Evolutionary conservation across 1,139 yeast genomes (phyloP), one percentile per base, ranked within the genome.

Genomic region (Candida sanyaensis): DNA sequence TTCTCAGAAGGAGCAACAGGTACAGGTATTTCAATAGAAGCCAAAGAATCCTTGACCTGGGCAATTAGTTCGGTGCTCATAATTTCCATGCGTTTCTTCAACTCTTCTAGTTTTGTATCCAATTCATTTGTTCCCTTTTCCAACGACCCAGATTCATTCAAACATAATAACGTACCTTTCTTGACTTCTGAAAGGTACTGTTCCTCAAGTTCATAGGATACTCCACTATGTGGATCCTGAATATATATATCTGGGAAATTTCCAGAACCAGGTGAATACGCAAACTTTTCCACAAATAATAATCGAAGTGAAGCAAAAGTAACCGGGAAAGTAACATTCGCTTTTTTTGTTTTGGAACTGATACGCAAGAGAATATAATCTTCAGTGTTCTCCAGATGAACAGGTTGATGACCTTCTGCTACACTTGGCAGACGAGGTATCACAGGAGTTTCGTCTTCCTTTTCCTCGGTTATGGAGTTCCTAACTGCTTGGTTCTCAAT

Each of bases 121-220:
- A 52, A 50, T 13, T 61, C 60, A 36, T 56, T 63, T 6, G 61
- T 51, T 9, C 47, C 57, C 45, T 50, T 45, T 55, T 48, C 58
- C 57, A 41, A 68, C 33, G 49, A 54, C 34, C 62, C 65, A 6
- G 63, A 68, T 33, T 75, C 80, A 47, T 80, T 77, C 41, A 88
- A 68, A 2, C 83, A 77, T 12, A 91, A 66, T 6, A 89, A 65
- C 3, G 83, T 74, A 0, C 93, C 93, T 5, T 75, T 73, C 43
- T 66, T 64, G 0, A 93, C 75, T 40, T 88, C 93, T 0, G 64
- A 68, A 26, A 90, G 63, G 31, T 77, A 66, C 31, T 73, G 75
- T 45, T 91, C 95, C 53, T 92, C 98, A 24, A 93, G 69, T 63
- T 92, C 97, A 60, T 89, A 92, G 1, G 86, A 75, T 1, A 90